Base-by-base conservation (phyloP, 768 basidiomycete genomes). In the Russula earlei region DNA sequence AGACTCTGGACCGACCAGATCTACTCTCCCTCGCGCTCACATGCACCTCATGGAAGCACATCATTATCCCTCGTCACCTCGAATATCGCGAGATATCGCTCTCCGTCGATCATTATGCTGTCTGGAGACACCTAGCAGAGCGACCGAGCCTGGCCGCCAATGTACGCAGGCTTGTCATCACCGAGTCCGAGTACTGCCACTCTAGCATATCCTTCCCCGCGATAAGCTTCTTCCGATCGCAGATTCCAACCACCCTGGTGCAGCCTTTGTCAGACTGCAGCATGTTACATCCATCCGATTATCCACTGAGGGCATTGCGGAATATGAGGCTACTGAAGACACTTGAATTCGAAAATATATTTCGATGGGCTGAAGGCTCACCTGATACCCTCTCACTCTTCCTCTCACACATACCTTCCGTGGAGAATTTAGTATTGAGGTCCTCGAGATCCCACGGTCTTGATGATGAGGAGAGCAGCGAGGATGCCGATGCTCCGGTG, bases 21-120 rank as follows among this genome's bases (percentile, higher is more conserved):
- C 37, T 59, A 6, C 49, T 59, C 7, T 40, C 54, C 49, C 58
- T 59, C 25, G 58, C 58, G 2, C 3, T 59, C 17, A 40, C 58
- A 3, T 59, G 58, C 5, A 44, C 55, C 3, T 20, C 58, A 2
- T 59, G 54, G 54, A 56, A 47, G n/a, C 8, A 36, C 38, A 57
- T 59, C 43, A 47, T 59, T n/a, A 59, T 59, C 10, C 58, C 58
- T 27, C 48, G 50, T 25, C 58, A 59, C 27, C 46, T 59, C 49
- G 58, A 57, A 27, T 59, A 59, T 22, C 55, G 58, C 29, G 54
- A 50, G 9, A 57, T 59, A 43, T 43, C 38, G 11, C 41, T 58
- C 15, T 49, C 46, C n/a, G 46, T 54, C 0, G 57, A 58, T 12
- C 51, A 58, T 34, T 8, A 49, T 40, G 43, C 20, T 8, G 33